Evolutionary conservation across 2,329 filamentous ascomycete species (phyloP), one percentile per base, ranked within the genome.

Genomic region (Teratosphaeria epicoccoides): DNA sequence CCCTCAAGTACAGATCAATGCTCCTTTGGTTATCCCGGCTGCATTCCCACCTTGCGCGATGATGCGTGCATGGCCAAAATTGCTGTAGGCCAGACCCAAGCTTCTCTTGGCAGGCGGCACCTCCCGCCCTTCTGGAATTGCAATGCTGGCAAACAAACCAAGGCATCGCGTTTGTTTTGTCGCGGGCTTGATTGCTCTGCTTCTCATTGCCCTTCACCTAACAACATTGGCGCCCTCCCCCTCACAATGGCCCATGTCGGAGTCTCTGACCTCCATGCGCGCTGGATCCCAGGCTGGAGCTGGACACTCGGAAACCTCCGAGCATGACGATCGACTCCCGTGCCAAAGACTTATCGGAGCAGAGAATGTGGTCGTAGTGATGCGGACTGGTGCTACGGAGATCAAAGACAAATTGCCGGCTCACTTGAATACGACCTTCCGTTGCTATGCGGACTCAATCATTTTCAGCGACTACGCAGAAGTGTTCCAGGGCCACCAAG

Each of bases 381-480:
- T 83, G 55, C 76, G 77, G 56, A 82, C 80, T 0, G 80, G 79
- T 50, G 77, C 79, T 14, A 78, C 77, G 6, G 78, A 82, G 58
- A 72, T 77, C n/a, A 65, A 69, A 50, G 71, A 76, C 26, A 80
- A 80, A 60, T 70, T 82, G 2, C 76, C 78, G 1, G 64, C 73
- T 2, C 78, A 81, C 58, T 72, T 80, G 52, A 63, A 70, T 48
- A 78, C 76, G 1, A 78, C 77, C 0, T 69, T 82, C 22, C 70
- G 71, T 55, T 82, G 79, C 66, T 71, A 78, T 43, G 73, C 76
- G 29, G 68, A 80, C 61, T 76, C 74, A 49, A 71, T 75, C 49
- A 75, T 83, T 59, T 81, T 79, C 66, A 81, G 78, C 55, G 80
- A 82, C 63, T 77, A 76, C 50, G 72, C 74, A 24, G 73, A 78